Conservation (phyloP, 1,284 basidiomycete species). For the Singerocomus inundabilis region DNA sequence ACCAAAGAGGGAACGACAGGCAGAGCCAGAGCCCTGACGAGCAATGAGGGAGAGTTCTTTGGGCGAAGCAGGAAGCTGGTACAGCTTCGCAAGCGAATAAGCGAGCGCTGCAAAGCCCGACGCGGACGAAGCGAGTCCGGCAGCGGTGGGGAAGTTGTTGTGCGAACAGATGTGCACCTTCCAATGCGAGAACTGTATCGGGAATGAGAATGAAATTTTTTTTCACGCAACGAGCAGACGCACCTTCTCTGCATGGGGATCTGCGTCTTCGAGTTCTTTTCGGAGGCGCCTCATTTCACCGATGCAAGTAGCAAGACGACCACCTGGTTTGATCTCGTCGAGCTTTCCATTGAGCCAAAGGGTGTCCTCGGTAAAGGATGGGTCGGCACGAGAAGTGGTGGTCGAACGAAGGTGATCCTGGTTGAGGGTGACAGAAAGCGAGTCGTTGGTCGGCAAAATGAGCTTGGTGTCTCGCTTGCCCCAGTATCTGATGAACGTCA, state of each 20-base stretch:
- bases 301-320: constrained; percentile 85
- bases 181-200: constrained; percentile 64
- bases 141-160: constrained; percentile 99
- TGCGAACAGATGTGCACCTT: constrained; percentile 87
- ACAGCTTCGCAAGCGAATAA: constrained; percentile 85
- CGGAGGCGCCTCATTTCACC: constrained; percentile 83
- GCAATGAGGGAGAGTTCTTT: constrained; percentile 88
- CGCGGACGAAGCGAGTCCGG: constrained; percentile 95
- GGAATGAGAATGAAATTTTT: constrained; percentile 4
- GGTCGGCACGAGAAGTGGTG: constrained; percentile 87
- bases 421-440: constrained; percentile 93
- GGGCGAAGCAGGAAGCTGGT: constrained; percentile 71
- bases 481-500: constrained; percentile 76
- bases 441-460: constrained; percentile 97
- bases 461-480: constrained; percentile 96
- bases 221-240: constrained; percentile 17
- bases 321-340: constrained; percentile 82
- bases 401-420: constrained; percentile 96
- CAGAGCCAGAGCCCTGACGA: constrained; percentile 96
- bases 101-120: constrained; percentile 97
- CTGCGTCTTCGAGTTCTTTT: constrained; percentile 68
- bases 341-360: constrained; percentile 95
- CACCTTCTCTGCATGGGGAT: constrained; percentile 66
- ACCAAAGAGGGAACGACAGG: constrained; percentile 95
- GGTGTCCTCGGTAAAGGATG: constrained; percentile 64